Conservation (phyloP, 495 filamentous ascomycete genomes). For the Symbiotaphrina buchneri region DNA sequence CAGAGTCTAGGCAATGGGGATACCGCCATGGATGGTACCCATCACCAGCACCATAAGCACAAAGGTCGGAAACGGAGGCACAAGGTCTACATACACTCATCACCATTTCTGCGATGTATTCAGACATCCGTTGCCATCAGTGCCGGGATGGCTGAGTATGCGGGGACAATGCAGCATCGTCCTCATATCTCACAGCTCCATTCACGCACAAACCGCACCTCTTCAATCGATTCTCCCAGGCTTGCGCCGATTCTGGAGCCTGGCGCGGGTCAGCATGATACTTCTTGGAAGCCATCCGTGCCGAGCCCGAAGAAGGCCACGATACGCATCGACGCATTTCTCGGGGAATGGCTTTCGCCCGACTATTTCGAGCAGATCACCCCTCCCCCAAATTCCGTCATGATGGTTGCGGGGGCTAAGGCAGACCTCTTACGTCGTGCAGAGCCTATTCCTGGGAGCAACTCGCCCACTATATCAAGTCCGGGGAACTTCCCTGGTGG, state of each 20-base stretch:
- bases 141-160: conserved; percentile 51
- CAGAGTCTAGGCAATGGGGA: background rate
- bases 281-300: no score
- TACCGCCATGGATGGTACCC: conserved; percentile 2
- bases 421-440: conserved; percentile 55
- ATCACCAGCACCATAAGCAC: conserved; percentile 1
- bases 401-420: conserved; percentile 77
- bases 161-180: background rate
- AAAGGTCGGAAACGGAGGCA: conserved; percentile 30
- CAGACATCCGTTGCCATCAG: conserved; percentile 84
- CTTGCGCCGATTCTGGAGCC: no score
- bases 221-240: conserved; percentile 3
- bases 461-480: no score
- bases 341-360: conserved; percentile 88
- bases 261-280: no score
- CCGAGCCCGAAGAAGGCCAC: conserved; percentile 25
- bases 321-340: conserved; percentile 70
- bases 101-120: conserved; percentile 78
- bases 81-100: conserved; percentile 70
- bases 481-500: no score
- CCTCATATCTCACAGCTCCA: no score
- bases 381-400: conserved; percentile 60
- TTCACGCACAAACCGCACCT: no score
- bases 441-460: no score
- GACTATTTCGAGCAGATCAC: conserved; percentile 86